phyloP scores from a whole-genome alignment of 495 filamentous ascomycete genomes.

The Penicillium robsamsonii region DNA sequence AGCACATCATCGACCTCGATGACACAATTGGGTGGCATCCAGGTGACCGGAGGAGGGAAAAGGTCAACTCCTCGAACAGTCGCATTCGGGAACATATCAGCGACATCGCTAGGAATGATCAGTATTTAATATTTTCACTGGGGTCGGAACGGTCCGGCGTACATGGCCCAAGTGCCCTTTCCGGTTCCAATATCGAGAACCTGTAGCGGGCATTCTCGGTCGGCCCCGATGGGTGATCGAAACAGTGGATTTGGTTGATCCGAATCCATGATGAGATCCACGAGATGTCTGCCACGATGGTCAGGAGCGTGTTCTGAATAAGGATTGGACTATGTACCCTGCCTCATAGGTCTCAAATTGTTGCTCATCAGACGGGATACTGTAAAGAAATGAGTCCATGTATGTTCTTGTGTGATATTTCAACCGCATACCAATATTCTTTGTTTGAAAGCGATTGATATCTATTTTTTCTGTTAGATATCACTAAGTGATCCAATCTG shows the following conservation, averaged over 20 bases:
- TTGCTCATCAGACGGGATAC: conserved; percentile 19
- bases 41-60: conserved; percentile 25
- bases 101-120: conserved; percentile 17
- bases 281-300: conserved; percentile 17
- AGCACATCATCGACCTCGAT: conserved; percentile 25
- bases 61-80: conserved; percentile 28
- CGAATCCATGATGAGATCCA: conserved; percentile 20
- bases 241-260: conserved; percentile 21
- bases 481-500: neutral
- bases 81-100: conserved; percentile 23
- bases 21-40: conserved; percentile 25
- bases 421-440: conserved; percentile 15
- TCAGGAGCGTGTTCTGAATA: neutral
- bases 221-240: conserved; percentile 14
- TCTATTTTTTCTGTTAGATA: neutral
- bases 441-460: conserved; percentile 22
- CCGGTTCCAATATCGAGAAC: conserved; percentile 26
- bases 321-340: conserved; percentile 6
- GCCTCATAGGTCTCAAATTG: conserved; percentile 25
- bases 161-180: conserved; percentile 28
- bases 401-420: neutral
- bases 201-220: conserved; percentile 5
- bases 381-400: neutral
- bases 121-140: neutral
- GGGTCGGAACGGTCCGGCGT: neutral